phyloP scores from a whole-genome alignment of 2,329 filamentous ascomycete genomes.

The Leptographium radiaticola region DNA sequence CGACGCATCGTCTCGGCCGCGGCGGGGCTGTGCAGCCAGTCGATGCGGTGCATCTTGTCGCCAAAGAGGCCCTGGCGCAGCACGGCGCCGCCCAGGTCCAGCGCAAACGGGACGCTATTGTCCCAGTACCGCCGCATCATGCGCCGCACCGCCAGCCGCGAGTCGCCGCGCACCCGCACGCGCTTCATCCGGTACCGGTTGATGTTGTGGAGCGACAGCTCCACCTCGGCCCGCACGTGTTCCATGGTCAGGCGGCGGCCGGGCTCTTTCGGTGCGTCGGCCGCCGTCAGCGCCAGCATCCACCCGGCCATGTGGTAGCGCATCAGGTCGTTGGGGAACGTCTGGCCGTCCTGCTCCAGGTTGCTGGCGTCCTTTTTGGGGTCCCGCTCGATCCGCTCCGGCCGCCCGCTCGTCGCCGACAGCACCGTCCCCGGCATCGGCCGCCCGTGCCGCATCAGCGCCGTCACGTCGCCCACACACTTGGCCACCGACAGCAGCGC shows the following conservation, averaged over 20 bases:
- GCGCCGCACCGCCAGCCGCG: constrained; percentile 39
- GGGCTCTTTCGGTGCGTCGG: not conserved
- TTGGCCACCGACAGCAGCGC: constrained; percentile 47
- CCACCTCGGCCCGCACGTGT: constrained; percentile 36
- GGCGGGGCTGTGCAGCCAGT: constrained; percentile 65
- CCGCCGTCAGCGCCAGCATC: constrained; percentile 23
- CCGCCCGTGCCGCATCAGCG: constrained; percentile 28
- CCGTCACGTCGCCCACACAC: constrained; percentile 42
- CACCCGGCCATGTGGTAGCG: constrained; percentile 27
- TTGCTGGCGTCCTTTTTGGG: constrained; percentile 4
- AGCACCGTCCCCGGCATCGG: constrained; percentile 60
- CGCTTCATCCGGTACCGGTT: not conserved
- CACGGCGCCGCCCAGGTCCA: constrained; percentile 53
- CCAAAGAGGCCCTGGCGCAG: constrained; percentile 53
- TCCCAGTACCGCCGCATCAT: constrained; percentile 63
- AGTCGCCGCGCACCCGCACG: constrained; percentile 18
- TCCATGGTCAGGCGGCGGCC: constrained; percentile 30
- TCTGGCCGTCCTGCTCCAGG: constrained; percentile 17
- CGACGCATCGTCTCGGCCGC: constrained; percentile 49
- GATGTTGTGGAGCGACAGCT: constrained; percentile 26
- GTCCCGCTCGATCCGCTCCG: constrained; percentile 18
- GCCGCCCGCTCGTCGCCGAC: constrained; percentile 35
- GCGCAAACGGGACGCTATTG: constrained; percentile 49
- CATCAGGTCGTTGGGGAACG: constrained; percentile 49
- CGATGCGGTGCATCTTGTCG: constrained; percentile 60